Evolutionary conservation across 306 rosid genomes (phyloP).

Genomic region (Cucurbita moschata): DNA sequence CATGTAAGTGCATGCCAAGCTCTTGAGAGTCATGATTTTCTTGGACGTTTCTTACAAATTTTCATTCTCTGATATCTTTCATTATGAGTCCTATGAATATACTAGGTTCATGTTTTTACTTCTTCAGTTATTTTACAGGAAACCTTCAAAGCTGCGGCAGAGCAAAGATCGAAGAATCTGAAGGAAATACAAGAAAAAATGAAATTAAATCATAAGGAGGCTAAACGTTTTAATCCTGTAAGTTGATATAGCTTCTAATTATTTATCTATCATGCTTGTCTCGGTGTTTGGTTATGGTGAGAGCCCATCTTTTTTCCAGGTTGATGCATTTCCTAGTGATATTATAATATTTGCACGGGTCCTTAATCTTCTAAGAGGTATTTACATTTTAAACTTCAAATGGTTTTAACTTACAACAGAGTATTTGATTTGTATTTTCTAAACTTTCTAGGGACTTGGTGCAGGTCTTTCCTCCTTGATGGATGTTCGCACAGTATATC

Average conservation of each 20-base stretch:
- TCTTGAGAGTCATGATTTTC: slow-evolving; percentile 6
- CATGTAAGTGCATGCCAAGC: slow-evolving; percentile 28
- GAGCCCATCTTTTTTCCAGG: slow-evolving; percentile 24
- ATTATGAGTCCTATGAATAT: background rate
- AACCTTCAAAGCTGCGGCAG: slow-evolving; percentile 48
- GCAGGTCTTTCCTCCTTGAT: slow-evolving; percentile 80
- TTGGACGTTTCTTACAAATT: background rate
- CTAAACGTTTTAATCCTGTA: slow-evolving; percentile 91
- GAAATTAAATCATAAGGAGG: slow-evolving; percentile 64
- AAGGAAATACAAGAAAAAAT: slow-evolving; percentile 77
- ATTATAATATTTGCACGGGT: slow-evolving; percentile 88
- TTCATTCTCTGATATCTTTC: slow-evolving; percentile 5
- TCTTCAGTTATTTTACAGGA: slow-evolving; percentile 28
- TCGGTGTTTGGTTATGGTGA: background rate
- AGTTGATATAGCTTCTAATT: slow-evolving; percentile 24
- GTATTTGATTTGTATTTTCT: background rate
- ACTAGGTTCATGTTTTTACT: slow-evolving; percentile 5
- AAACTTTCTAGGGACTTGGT: slow-evolving; percentile 19
- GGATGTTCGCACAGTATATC: slow-evolving; percentile 67
- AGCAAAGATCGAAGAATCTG: slow-evolving; percentile 67
- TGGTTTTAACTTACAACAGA: background rate
- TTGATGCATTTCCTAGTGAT: slow-evolving; percentile 99
- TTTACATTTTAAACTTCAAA: slow-evolving; percentile 5
- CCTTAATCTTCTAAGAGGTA: slow-evolving; percentile 95
- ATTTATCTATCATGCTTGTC: slow-evolving; percentile 11